Base-by-base conservation (phyloP, 345 rosid species). In the Nasturtium officinale region DNA sequence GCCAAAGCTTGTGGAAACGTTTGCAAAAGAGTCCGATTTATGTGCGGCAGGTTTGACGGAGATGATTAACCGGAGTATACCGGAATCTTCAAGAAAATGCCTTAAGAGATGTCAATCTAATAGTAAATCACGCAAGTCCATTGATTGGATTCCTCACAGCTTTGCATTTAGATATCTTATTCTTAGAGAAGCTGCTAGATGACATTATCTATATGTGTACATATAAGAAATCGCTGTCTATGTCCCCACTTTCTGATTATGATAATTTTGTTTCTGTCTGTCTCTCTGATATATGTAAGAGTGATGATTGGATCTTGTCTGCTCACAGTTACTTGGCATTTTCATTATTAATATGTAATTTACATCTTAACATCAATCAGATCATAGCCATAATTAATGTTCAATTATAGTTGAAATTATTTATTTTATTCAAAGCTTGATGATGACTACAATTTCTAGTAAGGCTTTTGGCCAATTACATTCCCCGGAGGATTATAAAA, bases 121-220 rank as follows among this genome's bases (percentile, higher is more conserved):
- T 60, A 85, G 85, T 61, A 95, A 88, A 82, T 56, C 89, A 16
- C 85, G 85, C 28, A 91, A 90, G 84, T 68, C 23, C 78, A 88
- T 95, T n/a, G 89, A 84, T 57, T 95, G 99, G 99, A 83, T 86
- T 65, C 96, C 97, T 20, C 91, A 90, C 82, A 90, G 85, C 79
- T 91, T 91, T 73, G 79, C 83, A 70, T 91, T 91, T 53, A 85
- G 99, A 55, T 95, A 91, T 85, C 83, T 95, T 71, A 85, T 95
- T 64, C 77, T 89, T n/a, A 91, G 85, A 81, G 96, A 90, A 73
- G 79, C 91, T 74, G 85, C 83, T 28, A 86, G 81, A 76, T 90
- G 82, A 77, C 21, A 56, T 56, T 11, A 38, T 53, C 6, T 21
- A 52, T 11, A 13, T 10, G 4, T 40, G 6, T 75, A 32, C 20